phyloP scores from a whole-genome alignment of 306 rosid species.

The Canavalia gladiata region DNA sequence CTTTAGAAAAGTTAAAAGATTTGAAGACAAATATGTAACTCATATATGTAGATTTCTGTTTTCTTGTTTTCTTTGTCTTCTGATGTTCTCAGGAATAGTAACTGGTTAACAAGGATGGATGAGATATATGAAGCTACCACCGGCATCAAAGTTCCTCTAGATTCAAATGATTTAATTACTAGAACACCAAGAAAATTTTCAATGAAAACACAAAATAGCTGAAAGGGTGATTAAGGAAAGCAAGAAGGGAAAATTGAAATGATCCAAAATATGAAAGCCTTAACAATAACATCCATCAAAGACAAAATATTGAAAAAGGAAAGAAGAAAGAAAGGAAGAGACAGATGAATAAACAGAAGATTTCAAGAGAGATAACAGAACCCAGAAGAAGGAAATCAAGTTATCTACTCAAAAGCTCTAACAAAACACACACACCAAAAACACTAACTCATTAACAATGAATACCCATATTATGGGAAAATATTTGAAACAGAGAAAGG shows the following conservation, averaged over 20 bases:
- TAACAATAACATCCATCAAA: conserved; percentile 20
- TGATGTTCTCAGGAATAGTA: conserved; percentile 28
- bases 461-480: conserved; percentile 2
- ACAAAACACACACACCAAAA: conserved; percentile 5
- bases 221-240: conserved; percentile 21
- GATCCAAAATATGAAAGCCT: not conserved
- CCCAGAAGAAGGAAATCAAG: conserved; percentile 37
- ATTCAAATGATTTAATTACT: conserved; percentile 4
- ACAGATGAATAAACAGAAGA: not conserved
- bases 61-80: conserved; percentile 29
- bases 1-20: conserved; percentile 38
- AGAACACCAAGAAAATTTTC: not conserved
- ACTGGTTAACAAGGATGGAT: conserved; percentile 7
- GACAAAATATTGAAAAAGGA: not conserved
- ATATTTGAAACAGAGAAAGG: conserved; percentile 30
- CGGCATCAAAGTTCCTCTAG: not conserved
- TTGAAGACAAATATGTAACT: conserved; percentile 40
- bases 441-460: not conserved
- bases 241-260: conserved; percentile 1
- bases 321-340: not conserved
- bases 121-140: not conserved
- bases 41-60: conserved; percentile 37
- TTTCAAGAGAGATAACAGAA: conserved; percentile 13
- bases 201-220: conserved; percentile 1
- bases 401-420: conserved; percentile 15